phyloP scores from a whole-genome alignment of 768 basidiomycete species.

The Pisolithus microcarpus region DNA sequence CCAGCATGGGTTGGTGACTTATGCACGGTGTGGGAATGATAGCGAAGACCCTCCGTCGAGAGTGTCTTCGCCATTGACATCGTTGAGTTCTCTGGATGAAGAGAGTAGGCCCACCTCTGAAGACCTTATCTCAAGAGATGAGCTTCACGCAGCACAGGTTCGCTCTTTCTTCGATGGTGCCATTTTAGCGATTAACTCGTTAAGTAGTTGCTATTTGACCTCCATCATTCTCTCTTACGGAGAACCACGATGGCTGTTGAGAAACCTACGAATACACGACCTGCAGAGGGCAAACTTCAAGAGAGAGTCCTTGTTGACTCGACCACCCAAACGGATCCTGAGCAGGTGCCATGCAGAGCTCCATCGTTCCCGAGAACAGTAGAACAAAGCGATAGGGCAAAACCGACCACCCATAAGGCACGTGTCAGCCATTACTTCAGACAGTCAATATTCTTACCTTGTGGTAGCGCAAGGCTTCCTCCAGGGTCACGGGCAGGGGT shows the following conservation, averaged over 20 bases:
- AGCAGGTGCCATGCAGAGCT: slow-evolving; percentile 4
- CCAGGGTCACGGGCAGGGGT: slow-evolving; percentile 13
- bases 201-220: slow-evolving; percentile 35
- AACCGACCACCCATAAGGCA: slow-evolving; percentile 17
- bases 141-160: slow-evolving; percentile 57
- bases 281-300: background rate
- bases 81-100: slow-evolving; percentile 66
- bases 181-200: slow-evolving; percentile 6
- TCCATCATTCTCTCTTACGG: slow-evolving; percentile 20
- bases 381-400: slow-evolving; percentile 17
- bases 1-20: slow-evolving; percentile 1
- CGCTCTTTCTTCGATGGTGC: slow-evolving; percentile 9
- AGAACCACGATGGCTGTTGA: slow-evolving; percentile 5
- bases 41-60: slow-evolving; percentile 36
- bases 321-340: slow-evolving; percentile 24
- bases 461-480: slow-evolving; percentile 25
- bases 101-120: slow-evolving; percentile 16
- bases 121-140: slow-evolving; percentile 35
- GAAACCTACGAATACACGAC: background rate
- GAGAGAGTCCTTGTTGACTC: slow-evolving; percentile 16
- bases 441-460: slow-evolving; percentile 3
- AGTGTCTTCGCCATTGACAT: slow-evolving; percentile 67
- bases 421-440: background rate
- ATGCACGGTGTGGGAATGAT: slow-evolving; percentile 2
- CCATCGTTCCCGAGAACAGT: slow-evolving; percentile 9